Evolutionary conservation across 2,329 filamentous ascomycete species (phyloP), one percentile per base, ranked within the genome.

Genomic region (Colletotrichum destructivum): DNA sequence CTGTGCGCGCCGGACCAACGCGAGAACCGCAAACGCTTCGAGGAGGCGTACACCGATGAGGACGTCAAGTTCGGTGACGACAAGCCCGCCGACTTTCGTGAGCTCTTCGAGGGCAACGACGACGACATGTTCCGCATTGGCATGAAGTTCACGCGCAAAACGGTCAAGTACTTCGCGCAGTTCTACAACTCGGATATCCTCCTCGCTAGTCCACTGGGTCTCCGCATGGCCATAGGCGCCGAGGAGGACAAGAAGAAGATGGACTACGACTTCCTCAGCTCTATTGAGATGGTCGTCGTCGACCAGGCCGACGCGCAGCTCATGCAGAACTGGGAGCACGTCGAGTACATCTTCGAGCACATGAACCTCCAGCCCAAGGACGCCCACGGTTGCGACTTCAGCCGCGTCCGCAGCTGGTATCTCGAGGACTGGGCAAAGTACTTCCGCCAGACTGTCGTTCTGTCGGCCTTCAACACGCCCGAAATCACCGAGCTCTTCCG

Each of bases 301-400:
- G 96, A 99, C 80, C 95, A 98, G 82, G 93, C 94, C 15, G 95
- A 98, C 81, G 95, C 95, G 0, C 89, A 98, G 52, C 89, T 97
- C 11, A 98, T 98, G 95, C 96, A 99, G 81, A 98, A 98, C 81
- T 98, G 96, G 95, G 95, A 98, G 78, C 96, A 99, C 79, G 90
- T 98, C 72, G 94, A 97, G 80, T 94, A 93, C 80, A 93, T 98
- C 76, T 95, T 98, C 78, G 91, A 94, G 74, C 94, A 98, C 80
- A 88, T 99, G 73, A 99, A 99, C 80, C 87, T 93, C 26, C 94
- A 97, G 77, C 96, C 96, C 47, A 94, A 92, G 78, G 94, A 97
- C 76, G 90, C 94, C 0, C 95, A 98, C 81, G 95, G 93, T 75
- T 97, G 94, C 78, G 96, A 99, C 84, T 98, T 98, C 80, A 94